Percentiles rank a stretch among this genome's conserved stretches.
Evolutionary conservation across 148 eudicot species (phyloP).

Genomic region (Cornus suecica): DNA sequence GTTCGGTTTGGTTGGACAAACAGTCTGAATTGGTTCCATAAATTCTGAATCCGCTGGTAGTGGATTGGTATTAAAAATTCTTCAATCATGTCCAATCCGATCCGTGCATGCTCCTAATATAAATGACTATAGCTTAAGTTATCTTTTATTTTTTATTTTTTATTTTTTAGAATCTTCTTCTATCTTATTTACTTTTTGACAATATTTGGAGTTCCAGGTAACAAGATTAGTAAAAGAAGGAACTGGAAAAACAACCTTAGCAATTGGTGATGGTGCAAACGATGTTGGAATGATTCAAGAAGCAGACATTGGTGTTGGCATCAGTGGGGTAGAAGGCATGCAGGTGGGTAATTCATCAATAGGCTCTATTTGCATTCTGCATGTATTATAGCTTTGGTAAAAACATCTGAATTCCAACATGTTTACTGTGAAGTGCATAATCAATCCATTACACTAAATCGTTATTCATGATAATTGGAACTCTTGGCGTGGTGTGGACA

Average conservation of each 20-base stretch:
- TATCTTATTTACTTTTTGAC: background rate
- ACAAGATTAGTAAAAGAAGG: conserved; percentile 94
- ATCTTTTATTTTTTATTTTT: background rate
- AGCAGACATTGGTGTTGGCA: conserved; percentile 98
- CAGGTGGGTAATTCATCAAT: conserved; percentile 59
- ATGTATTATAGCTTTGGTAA: background rate
- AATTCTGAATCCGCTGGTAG: no score
- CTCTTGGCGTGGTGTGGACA: background rate
- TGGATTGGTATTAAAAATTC: no score
- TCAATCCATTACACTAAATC: background rate
- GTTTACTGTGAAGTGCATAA: background rate
- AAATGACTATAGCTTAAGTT: no score
- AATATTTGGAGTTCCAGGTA: conserved; percentile 39
- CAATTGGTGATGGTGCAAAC: conserved; percentile 97
- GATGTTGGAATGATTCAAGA: conserved; percentile 99
- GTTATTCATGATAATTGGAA: background rate
- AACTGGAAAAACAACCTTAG: conserved; percentile 87
- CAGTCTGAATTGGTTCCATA: no score
- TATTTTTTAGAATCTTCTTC: background rate
- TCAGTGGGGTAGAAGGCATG: conserved; percentile 98
- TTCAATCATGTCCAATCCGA: no score
- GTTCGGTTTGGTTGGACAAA: no score
- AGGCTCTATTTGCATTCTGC: conserved; percentile 1
- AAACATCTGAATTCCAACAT: background rate
- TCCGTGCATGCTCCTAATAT: no score